Evolutionary conservation across 2,329 filamentous ascomycete genomes (phyloP).

Genomic region (Keithomyces neogunnii): DNA sequence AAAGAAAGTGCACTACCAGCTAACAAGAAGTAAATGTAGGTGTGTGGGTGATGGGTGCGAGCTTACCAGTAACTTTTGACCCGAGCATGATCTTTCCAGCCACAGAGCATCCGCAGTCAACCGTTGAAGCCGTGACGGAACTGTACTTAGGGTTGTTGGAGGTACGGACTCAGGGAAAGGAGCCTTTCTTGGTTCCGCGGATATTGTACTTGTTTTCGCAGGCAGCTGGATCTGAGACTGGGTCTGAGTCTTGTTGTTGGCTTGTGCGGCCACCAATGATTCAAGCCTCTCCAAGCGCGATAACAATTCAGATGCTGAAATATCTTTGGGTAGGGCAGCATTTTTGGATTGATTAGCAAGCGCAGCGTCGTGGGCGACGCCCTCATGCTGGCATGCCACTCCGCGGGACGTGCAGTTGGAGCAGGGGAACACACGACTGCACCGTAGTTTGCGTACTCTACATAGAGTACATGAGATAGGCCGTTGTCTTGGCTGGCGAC

Average conservation of each 20-base stretch:
- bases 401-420: conserved; percentile 27
- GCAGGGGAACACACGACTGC: conserved; percentile 27
- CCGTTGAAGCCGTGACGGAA: conserved; percentile 23
- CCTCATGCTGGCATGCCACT: conserved; percentile 20
- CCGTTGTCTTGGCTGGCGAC: conserved; percentile 23
- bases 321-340: conserved; percentile 8
- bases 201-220: neutral
- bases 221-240: conserved; percentile 2
- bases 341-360: neutral
- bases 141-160: conserved; percentile 9
- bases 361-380: conserved; percentile 1
- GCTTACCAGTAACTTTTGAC: conserved; percentile 21
- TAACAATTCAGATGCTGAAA: conserved; percentile 14
- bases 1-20: neutral
- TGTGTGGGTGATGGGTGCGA: neutral
- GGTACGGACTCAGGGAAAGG: conserved; percentile 7
- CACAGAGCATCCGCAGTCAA: conserved; percentile 25
- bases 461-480: conserved; percentile 27
- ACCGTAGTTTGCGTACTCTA: conserved; percentile 26
- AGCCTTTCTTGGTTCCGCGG: neutral
- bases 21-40: neutral
- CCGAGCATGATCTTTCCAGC: conserved; percentile 22
- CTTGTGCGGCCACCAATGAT: conserved; percentile 11
- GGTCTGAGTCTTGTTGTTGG: neutral
- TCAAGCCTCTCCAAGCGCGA: conserved; percentile 15